These are phyloP conservation scores for Gynandropsis gynandra DNA, from an alignment of 345 rosid genomes.

Conservation along the genomic window DNA sequence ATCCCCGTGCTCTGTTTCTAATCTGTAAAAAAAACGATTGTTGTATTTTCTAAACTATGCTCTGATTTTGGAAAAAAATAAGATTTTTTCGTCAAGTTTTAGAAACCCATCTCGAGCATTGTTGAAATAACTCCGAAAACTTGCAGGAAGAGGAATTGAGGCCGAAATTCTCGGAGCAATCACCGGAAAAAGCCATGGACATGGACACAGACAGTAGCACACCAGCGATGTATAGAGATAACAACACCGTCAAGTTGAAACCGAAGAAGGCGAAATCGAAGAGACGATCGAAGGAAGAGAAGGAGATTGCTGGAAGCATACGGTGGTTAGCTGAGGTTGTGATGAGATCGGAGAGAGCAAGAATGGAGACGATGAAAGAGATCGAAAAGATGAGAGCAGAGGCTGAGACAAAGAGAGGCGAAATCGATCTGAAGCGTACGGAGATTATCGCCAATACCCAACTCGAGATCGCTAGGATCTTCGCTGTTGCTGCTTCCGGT, in stretches of 20 bases:
- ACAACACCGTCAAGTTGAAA: conserved; percentile 33
- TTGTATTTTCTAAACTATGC: no score
- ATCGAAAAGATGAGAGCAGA: conserved; percentile 85
- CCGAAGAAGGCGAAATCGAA: conserved; percentile 41
- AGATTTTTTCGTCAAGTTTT: no score
- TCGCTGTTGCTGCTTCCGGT: conserved; percentile 41
- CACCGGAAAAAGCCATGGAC: conserved; percentile 39
- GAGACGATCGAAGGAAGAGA: conserved; percentile 37
- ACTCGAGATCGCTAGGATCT: conserved; percentile 79
- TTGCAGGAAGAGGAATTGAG: conserved; percentile 54
- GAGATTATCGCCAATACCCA: conserved; percentile 88
- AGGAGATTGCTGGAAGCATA: conserved; percentile 63
- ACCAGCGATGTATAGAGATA: conserved; percentile 59
- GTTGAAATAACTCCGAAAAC: background rate
- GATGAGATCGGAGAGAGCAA: conserved; percentile 75
- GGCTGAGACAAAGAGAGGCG: conserved; percentile 75
- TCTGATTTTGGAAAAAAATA: no score
- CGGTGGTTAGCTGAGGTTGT: conserved; percentile 78
- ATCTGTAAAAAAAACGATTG: no score
- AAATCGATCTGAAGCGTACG: conserved; percentile 83
- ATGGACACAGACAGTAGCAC: conserved; percentile 82
- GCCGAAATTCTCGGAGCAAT: conserved; percentile 39
- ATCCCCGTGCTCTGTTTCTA: no score
- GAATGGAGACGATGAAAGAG: conserved; percentile 85
- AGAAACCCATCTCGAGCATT: background rate